Evolutionary conservation across 2,329 filamentous ascomycete species (phyloP).

Genomic region (Teratosphaeria pseudoeucalypti): DNA sequence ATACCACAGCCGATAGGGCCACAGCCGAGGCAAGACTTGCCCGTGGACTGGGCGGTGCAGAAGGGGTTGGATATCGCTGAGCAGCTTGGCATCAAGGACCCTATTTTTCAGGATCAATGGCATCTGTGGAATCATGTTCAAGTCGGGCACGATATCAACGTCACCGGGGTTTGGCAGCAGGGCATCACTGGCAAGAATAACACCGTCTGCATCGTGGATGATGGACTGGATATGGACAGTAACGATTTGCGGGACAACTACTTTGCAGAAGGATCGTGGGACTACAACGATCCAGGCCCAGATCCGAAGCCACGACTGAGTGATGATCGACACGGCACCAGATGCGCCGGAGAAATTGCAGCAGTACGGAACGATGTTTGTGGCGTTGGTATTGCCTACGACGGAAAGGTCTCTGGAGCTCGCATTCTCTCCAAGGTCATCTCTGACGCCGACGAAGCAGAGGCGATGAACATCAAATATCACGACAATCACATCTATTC

Average conservation of each 20-base stretch:
- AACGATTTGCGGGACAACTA: conserved; percentile 88
- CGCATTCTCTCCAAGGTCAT: conserved; percentile 88
- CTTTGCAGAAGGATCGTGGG: conserved; percentile 82
- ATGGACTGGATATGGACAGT: conserved; percentile 93
- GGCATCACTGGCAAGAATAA: conserved; percentile 82
- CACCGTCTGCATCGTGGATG: conserved; percentile 89
- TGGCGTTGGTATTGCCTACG: conserved; percentile 90
- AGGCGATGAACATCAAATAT: conserved; percentile 83
- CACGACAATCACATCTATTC: conserved; percentile 95
- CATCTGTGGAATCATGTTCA: conserved; percentile 79
- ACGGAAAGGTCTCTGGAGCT: conserved; percentile 80
- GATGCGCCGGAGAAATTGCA: conserved; percentile 88
- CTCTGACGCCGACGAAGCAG: conserved; percentile 81
- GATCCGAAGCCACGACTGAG: conserved; percentile 72
- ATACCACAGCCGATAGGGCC: conserved; percentile 1
- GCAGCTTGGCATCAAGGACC: conserved; percentile 68
- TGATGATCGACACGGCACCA: conserved; percentile 84
- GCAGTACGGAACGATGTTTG: conserved; percentile 89
- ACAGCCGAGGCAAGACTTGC: conserved; percentile 4
- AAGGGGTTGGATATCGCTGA: conserved; percentile 52
- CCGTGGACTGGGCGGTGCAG: conserved; percentile 35
- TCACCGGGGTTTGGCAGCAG: conserved; percentile 85
- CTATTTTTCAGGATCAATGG: conserved; percentile 92
- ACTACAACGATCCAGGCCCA: conserved; percentile 79
- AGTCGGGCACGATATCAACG: conserved; percentile 83